Percentiles rank a stretch among this genome's conserved stretches.
These are phyloP conservation scores for Neurospora sp. DNA, from an alignment of 495 filamentous ascomycete species.

Conservation along the genomic window DNA sequence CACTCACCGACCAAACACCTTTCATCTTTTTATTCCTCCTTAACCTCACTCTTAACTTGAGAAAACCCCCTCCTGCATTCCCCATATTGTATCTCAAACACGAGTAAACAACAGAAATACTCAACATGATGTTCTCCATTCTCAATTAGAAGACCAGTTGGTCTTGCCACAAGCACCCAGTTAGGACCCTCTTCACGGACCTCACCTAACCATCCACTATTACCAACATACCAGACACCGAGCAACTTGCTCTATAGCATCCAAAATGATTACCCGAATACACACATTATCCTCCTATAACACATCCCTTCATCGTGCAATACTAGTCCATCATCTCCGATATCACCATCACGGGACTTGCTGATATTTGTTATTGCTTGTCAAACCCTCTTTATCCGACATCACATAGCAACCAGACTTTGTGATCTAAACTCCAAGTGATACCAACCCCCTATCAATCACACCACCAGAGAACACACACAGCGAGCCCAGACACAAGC, in stretches of 20 bases:
- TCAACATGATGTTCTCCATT: not conserved
- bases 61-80: not conserved
- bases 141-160: slow-evolving; percentile 4
- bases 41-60: not conserved
- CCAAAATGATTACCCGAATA: slow-evolving; percentile 56
- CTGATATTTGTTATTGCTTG: not conserved
- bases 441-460: not conserved
- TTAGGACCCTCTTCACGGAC: not conserved
- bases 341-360: not conserved
- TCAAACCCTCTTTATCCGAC: not conserved
- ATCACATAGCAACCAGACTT: not conserved
- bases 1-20: not conserved
- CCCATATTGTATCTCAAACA: not conserved
- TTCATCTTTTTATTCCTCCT: not conserved
- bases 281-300: slow-evolving; percentile 23
- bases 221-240: not conserved
- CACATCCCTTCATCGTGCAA: slow-evolving; percentile 15
- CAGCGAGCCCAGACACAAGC: not conserved
- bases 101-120: not conserved
- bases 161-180: not conserved
- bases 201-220: not conserved
- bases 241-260: slow-evolving; percentile 11
- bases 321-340: slow-evolving; percentile 2
- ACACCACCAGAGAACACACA: not conserved
- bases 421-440: not conserved